Evolutionary conservation across 73 alveolate species (phyloP).

Genomic region (Tetrahymena malaccensis): DNA sequence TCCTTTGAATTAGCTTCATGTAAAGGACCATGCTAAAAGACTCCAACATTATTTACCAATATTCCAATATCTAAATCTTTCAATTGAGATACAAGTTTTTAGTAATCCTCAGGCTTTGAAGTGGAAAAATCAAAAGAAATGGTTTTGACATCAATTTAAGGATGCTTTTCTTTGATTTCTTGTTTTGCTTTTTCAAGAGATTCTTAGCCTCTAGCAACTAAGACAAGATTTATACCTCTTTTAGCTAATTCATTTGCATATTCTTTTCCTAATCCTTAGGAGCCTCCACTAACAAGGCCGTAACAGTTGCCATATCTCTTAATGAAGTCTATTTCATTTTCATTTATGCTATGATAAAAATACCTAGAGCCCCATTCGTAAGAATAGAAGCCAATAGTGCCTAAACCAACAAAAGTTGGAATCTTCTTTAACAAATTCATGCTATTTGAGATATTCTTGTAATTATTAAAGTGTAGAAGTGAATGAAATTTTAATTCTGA

Average conservation of each 20-base stretch:
- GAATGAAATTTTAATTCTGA: background rate
- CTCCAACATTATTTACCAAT: conserved; percentile 28
- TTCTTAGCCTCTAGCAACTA: conserved; percentile 36
- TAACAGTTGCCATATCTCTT: conserved; percentile 26
- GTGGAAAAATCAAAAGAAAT: conserved; percentile 37
- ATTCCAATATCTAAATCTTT: conserved; percentile 13
- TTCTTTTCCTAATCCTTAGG: conserved; percentile 63
- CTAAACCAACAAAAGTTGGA: background rate
- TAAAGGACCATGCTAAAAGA: conserved; percentile 7
- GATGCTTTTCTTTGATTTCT: background rate
- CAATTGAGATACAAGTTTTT: background rate
- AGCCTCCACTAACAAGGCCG: conserved; percentile 55
- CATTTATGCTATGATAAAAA: background rate
- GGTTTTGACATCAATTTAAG: background rate
- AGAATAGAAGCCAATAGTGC: background rate
- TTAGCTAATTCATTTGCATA: conserved; percentile 41
- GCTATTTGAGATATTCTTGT: background rate
- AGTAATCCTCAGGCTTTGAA: background rate
- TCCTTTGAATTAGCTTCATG: background rate
- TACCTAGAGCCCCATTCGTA: background rate
- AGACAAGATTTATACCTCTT: conserved; percentile 46
- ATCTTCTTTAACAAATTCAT: background rate
- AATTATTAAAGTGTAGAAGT: background rate
- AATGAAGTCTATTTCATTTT: background rate
- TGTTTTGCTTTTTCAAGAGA: conserved; percentile 2